Percentiles rank a stretch among this genome's conserved stretches.
phyloP scores from a whole-genome alignment of 148 eudicot genomes.

The Rhododendron williamsianum region DNA sequence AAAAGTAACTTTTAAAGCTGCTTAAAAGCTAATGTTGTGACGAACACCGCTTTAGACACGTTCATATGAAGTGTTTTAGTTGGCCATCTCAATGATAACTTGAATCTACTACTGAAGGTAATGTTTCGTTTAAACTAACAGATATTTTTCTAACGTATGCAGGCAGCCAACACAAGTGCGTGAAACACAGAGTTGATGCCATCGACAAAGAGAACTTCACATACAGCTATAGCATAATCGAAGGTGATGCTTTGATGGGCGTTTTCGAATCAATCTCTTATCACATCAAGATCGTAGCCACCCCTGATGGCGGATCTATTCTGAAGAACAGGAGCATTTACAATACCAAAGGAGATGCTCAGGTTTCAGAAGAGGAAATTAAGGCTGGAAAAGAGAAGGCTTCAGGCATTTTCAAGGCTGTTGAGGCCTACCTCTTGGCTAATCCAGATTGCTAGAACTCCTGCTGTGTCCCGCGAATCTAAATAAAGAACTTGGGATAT shows the following conservation, averaged over 20 bases:
- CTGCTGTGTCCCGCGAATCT: neutral
- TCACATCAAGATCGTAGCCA: neutral
- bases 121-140: neutral
- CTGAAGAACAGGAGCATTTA: neutral
- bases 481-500: neutral
- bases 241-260: slow-evolving; percentile 8
- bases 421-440: slow-evolving; percentile 17
- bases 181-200: neutral
- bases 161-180: neutral
- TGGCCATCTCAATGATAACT: neutral
- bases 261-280: slow-evolving; percentile 1
- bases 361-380: slow-evolving; percentile 4
- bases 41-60: neutral
- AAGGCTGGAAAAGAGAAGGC: slow-evolving; percentile 16
- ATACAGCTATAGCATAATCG: slow-evolving; percentile 6
- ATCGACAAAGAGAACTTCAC: neutral
- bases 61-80: neutral
- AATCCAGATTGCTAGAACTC: slow-evolving; percentile 13
- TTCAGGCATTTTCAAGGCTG: slow-evolving; percentile 12
- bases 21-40: neutral
- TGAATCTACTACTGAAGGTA: neutral
- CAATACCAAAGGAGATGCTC: slow-evolving; percentile 8
- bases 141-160: neutral
- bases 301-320: neutral
- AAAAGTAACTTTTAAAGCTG: too few species aligned